Conservation (phyloP, 2,329 filamentous ascomycete species). For the Penicillium carneum region DNA sequence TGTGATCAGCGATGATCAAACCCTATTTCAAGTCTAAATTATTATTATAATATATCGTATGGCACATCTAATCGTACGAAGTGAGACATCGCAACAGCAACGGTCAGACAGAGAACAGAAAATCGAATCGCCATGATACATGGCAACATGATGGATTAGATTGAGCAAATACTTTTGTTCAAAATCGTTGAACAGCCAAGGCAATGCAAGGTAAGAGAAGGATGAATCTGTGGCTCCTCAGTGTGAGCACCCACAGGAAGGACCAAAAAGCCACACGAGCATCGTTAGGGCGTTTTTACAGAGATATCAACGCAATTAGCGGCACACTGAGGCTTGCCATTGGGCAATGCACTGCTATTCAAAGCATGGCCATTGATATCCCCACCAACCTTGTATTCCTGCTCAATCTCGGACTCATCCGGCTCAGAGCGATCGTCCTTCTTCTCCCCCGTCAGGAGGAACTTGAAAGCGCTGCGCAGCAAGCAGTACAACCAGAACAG, state of each 20-base stretch:
- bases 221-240: neutral
- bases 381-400: constrained; percentile 39
- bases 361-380: neutral
- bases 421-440: constrained; percentile 57
- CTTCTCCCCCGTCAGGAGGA: constrained; percentile 42
- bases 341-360: neutral
- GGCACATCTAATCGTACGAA: neutral
- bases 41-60: constrained; percentile 3
- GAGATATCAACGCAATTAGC: too few relatives aligned
- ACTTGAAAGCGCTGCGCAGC: constrained; percentile 46
- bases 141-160: neutral
- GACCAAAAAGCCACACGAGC: neutral
- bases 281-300: neutral
- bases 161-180: too few relatives aligned
- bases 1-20: neutral
- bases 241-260: neutral
- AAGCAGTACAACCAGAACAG: constrained; percentile 53
- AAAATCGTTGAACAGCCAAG: neutral
- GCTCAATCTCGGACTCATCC: constrained; percentile 59
- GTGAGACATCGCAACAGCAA: neutral
- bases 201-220: neutral
- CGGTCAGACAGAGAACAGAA: neutral
- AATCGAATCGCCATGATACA: neutral
- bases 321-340: neutral
- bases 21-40: neutral